Conservation (phyloP, 306 rosid species). For the Quercus wislizeni region DNA sequence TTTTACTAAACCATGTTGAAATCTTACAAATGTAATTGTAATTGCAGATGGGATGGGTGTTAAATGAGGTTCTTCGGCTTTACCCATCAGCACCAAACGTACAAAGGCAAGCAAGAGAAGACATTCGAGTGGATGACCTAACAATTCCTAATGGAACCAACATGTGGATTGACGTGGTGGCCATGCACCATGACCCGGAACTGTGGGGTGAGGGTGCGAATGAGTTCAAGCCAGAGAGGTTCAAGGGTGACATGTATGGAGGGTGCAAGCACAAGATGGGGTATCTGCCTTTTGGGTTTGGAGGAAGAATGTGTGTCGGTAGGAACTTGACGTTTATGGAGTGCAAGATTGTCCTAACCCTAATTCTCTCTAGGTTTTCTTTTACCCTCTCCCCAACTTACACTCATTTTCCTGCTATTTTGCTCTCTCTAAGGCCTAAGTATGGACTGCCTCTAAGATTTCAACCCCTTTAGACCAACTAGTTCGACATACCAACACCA, state of each 20-base stretch:
- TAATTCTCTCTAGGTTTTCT: slow-evolving; percentile 67
- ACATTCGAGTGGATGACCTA: slow-evolving; percentile 50
- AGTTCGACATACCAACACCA: not conserved
- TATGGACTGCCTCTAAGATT: slow-evolving; percentile 61
- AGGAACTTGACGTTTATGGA: slow-evolving; percentile 75
- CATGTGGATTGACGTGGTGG: slow-evolving; percentile 83
- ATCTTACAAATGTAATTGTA: not conserved
- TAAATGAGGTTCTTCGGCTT: slow-evolving; percentile 74
- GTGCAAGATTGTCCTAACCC: slow-evolving; percentile 65
- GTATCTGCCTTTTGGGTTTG: slow-evolving; percentile 84
- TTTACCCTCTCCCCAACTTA: slow-evolving; percentile 53
- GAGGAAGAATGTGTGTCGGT: slow-evolving; percentile 86
- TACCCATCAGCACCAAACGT: slow-evolving; percentile 88
- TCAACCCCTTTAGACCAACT: slow-evolving; percentile 27
- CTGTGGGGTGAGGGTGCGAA: slow-evolving; percentile 76
- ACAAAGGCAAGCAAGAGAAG: slow-evolving; percentile 75
- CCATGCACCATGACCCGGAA: slow-evolving; percentile 65
- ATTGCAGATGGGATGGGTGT: slow-evolving; percentile 89
- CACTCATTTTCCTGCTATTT: slow-evolving; percentile 56
- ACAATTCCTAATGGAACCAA: slow-evolving; percentile 75
- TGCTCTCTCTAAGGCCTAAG: slow-evolving; percentile 69
- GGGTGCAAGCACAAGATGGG: slow-evolving; percentile 90
- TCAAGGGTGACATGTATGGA: slow-evolving; percentile 50
- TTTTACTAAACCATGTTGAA: not conserved
- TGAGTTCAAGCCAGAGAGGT: slow-evolving; percentile 75